Evolutionary conservation across 106 monocot genomes (phyloP).

Genomic region (Acanthochlamys bracteata): DNA sequence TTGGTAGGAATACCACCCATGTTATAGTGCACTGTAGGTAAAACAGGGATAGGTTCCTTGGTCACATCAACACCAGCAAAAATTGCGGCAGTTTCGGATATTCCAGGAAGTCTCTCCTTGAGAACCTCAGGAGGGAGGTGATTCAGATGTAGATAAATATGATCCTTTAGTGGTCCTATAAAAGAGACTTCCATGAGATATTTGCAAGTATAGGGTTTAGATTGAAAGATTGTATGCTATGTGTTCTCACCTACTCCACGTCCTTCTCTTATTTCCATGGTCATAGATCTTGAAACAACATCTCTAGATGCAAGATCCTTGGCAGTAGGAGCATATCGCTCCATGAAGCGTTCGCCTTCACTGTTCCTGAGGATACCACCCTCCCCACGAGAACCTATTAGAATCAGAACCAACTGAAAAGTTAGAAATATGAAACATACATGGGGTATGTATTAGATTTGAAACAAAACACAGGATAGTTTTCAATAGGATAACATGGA

Average conservation of each 20-base stretch:
- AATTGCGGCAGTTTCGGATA: constrained; percentile 98
- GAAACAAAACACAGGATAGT: not conserved
- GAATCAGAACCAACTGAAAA: not conserved
- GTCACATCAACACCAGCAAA: constrained; percentile 99
- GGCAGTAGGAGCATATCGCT: constrained; percentile 92
- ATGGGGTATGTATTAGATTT: too few relatives aligned
- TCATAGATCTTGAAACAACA: constrained; percentile 98
- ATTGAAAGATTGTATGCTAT: too few relatives aligned
- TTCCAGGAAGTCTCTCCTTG: constrained; percentile 98
- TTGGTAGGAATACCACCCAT: constrained; percentile 99
- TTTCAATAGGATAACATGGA: not conserved
- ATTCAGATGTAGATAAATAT: constrained; percentile 92
- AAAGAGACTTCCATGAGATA: constrained; percentile 1
- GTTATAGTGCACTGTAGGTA: constrained; percentile 98
- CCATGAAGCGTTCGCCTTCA: constrained; percentile 99
- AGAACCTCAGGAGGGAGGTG: constrained; percentile 95
- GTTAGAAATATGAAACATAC: not conserved
- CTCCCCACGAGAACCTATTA: constrained; percentile 87
- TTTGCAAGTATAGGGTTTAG: too few relatives aligned
- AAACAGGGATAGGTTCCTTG: constrained; percentile 96
- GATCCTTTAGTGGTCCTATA: constrained; percentile 86
- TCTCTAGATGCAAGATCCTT: constrained; percentile 99
- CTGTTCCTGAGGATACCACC: constrained; percentile 98
- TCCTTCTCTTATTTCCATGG: constrained; percentile 96
- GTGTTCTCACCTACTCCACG: constrained; percentile 76